Percentiles rank a stretch among this genome's conserved stretches.
Evolutionary conservation across 345 rosid species (phyloP).

Genomic region (Hevea brasiliensis): DNA sequence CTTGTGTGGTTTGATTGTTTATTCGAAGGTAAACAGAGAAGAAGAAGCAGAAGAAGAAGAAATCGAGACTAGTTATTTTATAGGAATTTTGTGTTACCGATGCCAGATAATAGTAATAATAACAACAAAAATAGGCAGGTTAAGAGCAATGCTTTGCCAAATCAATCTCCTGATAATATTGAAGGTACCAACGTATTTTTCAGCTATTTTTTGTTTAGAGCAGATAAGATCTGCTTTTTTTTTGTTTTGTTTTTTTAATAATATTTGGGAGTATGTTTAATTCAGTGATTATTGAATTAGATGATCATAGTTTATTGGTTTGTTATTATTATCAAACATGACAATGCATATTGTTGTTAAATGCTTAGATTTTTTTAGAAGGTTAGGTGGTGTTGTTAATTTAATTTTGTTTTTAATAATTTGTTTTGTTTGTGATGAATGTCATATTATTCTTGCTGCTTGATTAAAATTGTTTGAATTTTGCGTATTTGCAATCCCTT

Average conservation of each 20-base stretch:
- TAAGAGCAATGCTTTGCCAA: constrained; percentile 56
- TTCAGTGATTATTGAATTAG: not conserved
- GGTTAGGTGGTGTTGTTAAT: no score
- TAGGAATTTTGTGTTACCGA: constrained; percentile 38
- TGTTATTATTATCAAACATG: not conserved
- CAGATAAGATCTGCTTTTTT: constrained; percentile 27
- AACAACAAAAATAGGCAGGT: constrained; percentile 38
- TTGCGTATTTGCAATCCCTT: not conserved
- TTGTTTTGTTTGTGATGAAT: not conserved
- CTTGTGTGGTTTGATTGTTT: not conserved
- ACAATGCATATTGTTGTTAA: not conserved
- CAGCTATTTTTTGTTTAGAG: not conserved
- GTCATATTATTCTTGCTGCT: not conserved
- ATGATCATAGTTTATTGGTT: not conserved
- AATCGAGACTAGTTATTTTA: not conserved
- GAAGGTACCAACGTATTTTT: constrained; percentile 47
- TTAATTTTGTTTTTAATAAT: no score
- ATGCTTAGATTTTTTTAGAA: no score
- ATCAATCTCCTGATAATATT: constrained; percentile 55
- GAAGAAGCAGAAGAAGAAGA: not conserved
- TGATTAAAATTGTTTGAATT: not conserved
- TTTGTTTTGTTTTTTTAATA: not conserved
- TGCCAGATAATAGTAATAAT: constrained; percentile 51
- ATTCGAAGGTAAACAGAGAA: not conserved
- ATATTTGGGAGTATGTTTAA: not conserved